A percentile compares a stretch with the other conserved stretches of the same genome.
Conservation (phyloP, 208 protist genomes). For the Porcisia deanei region DNA sequence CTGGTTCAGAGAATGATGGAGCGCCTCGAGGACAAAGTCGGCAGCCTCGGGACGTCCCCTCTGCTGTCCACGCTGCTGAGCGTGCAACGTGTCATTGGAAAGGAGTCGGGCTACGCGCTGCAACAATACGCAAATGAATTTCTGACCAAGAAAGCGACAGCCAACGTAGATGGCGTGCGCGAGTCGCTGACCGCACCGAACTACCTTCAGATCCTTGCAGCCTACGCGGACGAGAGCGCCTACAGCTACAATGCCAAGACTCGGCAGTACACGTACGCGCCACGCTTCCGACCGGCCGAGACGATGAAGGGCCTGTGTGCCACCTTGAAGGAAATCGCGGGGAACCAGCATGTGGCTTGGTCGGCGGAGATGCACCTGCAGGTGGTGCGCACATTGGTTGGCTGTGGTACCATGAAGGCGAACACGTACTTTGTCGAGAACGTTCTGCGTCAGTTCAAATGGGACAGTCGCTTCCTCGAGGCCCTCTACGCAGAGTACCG, state of each 20-base stretch:
- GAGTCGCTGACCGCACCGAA: slow-evolving; percentile 71
- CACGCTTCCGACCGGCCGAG: slow-evolving; percentile 51
- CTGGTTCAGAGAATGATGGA: slow-evolving; percentile 58
- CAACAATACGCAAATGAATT: slow-evolving; percentile 58
- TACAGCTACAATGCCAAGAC: slow-evolving; percentile 47
- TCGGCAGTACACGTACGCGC: slow-evolving; percentile 50
- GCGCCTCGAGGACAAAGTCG: slow-evolving; percentile 36
- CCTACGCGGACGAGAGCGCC: slow-evolving; percentile 78
- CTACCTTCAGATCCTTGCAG: slow-evolving; percentile 78
- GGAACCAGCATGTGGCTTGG: slow-evolving; percentile 79
- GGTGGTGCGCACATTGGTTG: slow-evolving; percentile 74
- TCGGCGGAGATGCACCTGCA: slow-evolving; percentile 88
- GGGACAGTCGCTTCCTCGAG: slow-evolving; percentile 80
- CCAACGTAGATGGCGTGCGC: slow-evolving; percentile 28
- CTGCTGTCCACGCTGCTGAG: slow-evolving; percentile 67
- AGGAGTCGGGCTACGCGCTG: slow-evolving; percentile 51
- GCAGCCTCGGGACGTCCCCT: slow-evolving; percentile 52
- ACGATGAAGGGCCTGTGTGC: slow-evolving; percentile 48
- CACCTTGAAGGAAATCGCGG: slow-evolving; percentile 66
- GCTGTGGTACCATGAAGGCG: slow-evolving; percentile 88
- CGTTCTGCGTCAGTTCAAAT: slow-evolving; percentile 86
- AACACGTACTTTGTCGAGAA: slow-evolving; percentile 92
- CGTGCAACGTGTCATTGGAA: slow-evolving; percentile 66
- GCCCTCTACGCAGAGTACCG: slow-evolving; percentile 89
- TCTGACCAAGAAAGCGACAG: slow-evolving; percentile 44